These are phyloP conservation scores for Leptodermis oblonga DNA, from an alignment of 257 asterid species.

Conservation along the genomic window DNA sequence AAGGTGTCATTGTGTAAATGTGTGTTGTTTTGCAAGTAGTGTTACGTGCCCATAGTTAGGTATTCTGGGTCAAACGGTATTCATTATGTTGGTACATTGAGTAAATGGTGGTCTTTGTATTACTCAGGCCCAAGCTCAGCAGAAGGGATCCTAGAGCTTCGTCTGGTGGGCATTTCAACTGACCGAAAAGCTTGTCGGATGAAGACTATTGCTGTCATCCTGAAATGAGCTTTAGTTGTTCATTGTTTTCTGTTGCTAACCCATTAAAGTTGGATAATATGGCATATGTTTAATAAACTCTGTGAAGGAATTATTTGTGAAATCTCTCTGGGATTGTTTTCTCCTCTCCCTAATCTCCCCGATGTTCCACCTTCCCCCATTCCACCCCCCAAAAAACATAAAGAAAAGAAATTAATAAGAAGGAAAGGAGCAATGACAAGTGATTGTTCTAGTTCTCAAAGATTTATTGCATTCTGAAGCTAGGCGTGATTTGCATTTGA, in stretches of 20 bases:
- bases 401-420: neutral
- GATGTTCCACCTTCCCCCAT: too few species aligned
- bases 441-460: neutral
- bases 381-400: neutral
- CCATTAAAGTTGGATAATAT: neutral
- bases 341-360: neutral
- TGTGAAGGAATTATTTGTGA: neutral
- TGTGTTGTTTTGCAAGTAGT: constrained; percentile 5
- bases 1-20: constrained; percentile 1
- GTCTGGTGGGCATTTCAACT: constrained; percentile 37
- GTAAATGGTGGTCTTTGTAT: constrained; percentile 35
- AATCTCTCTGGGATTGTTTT: neutral
- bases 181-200: constrained; percentile 31
- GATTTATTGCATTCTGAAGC: neutral
- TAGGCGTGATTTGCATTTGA: neutral
- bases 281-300: neutral
- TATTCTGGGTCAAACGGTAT: constrained; percentile 23
- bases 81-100: constrained; percentile 20
- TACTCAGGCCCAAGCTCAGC: constrained; percentile 42
- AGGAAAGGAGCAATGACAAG: neutral
- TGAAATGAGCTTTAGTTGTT: constrained; percentile 22
- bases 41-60: constrained; percentile 14
- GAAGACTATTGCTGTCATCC: constrained; percentile 31
- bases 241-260: constrained; percentile 9
- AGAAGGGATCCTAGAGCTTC: constrained; percentile 47